Evolutionary conservation across 176 grass and related monocot genomes (phyloP).

Genomic region (Leersia perrieri): DNA sequence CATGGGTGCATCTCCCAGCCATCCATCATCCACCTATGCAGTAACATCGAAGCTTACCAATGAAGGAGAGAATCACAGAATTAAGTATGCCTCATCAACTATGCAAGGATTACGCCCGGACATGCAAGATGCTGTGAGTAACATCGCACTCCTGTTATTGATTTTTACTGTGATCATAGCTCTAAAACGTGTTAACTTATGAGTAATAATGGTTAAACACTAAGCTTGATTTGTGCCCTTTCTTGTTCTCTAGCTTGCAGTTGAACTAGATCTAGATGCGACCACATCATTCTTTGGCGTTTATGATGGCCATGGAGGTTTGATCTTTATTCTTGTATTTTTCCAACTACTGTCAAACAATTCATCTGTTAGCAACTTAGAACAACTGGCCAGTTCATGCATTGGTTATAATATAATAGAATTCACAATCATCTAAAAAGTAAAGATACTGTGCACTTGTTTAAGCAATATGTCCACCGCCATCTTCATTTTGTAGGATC

Average conservation of each 20-base stretch:
- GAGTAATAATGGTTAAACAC: background rate
- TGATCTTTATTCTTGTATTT: background rate
- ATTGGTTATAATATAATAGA: background rate
- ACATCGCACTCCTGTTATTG: background rate
- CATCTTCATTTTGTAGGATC: too few species aligned
- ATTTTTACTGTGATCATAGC: background rate
- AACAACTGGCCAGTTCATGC: background rate
- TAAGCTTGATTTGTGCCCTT: background rate
- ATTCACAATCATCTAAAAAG: background rate
- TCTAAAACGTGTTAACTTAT: background rate
- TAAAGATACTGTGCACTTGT: background rate
- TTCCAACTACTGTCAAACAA: background rate
- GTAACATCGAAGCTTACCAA: background rate
- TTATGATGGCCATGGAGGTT: constrained; percentile 40
- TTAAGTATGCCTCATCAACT: constrained; percentile 27
- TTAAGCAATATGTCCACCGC: background rate
- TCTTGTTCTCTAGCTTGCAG: constrained; percentile 17
- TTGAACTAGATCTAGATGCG: constrained; percentile 23
- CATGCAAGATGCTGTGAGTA: constrained; percentile 43
- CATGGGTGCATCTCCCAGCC: constrained; percentile 16
- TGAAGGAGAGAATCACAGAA: constrained; percentile 30
- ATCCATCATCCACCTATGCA: too few species aligned
- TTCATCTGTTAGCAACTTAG: background rate
- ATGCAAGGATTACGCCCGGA: background rate
- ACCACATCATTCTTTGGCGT: constrained; percentile 36